Base-by-base conservation (phyloP, 129 eudicot species). In the Kitagawia praeruptora region DNA sequence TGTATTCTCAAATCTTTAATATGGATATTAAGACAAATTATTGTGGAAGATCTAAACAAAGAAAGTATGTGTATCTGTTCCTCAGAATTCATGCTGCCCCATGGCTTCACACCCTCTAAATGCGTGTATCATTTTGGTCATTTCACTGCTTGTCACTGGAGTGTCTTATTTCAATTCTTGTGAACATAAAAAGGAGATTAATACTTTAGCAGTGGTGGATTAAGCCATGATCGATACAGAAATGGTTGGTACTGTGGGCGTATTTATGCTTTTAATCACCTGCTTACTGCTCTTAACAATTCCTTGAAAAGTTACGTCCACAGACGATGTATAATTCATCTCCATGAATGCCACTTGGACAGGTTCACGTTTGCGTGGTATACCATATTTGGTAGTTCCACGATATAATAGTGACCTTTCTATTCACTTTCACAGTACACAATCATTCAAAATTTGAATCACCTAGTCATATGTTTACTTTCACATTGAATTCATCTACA, bases 121-220 rank as follows among this genome's bases (percentile, higher is more conserved):
- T 34, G 37, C 37, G 8, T 58, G 4, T 34, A 61, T n/a, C 8
- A 67, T 0, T 11, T 31, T 31, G 40, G 73, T 34, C 42, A 67
- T 13, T 28, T 6, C 41, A 31, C 23, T 61, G 69, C 69, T 34
- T 67, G 23, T 31, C 40, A 13, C 12, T 23, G 34, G 8, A 67
- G 9, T 31, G 73, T 31, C 42, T 28, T 67, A 15, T n/a, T 9
- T n/a, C 6, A 15, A 14, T 4, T 31, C 42, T 67, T 15, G 39
- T 28, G 73, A 4, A 67, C 19, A 8, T 31, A 67, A 31, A 31
- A 67, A 67, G 16, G 15, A 46, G 77, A 75, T 44, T 46, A 45
- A 6, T 67, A 19, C 73, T 34, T 74, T 46, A 46, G 41, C 27
- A 58, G 61, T 46, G 77, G 61, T 46, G 77, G 77, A 48, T 46